Evolutionary conservation across 2,329 filamentous ascomycete species (phyloP).

Genomic region (Fusarium cicatricum): DNA sequence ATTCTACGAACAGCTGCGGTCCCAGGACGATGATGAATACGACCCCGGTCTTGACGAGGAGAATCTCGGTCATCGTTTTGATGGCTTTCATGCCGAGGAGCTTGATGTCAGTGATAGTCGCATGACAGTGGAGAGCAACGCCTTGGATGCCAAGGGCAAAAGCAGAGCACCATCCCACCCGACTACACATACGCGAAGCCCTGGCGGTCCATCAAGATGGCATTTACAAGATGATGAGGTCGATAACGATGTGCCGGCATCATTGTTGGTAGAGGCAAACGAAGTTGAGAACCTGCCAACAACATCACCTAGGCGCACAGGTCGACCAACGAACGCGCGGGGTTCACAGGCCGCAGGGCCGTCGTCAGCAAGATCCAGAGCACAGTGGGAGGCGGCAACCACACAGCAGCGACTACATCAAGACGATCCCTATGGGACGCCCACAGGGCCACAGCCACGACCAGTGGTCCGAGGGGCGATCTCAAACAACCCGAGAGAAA

Average conservation of each 20-base stretch:
- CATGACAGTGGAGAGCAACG: constrained; percentile 52
- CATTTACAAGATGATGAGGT: constrained; percentile 56
- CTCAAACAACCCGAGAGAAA: constrained; percentile 63
- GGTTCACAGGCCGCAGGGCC: constrained; percentile 46
- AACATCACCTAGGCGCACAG: constrained; percentile 30
- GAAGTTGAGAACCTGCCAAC: constrained; percentile 36
- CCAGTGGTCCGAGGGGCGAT: constrained; percentile 42
- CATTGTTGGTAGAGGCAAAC: constrained; percentile 66
- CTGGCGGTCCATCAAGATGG: constrained; percentile 36
- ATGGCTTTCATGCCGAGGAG: constrained; percentile 58
- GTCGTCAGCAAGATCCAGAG: constrained; percentile 54
- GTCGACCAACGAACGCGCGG: constrained; percentile 11
- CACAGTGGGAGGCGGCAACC: constrained; percentile 64
- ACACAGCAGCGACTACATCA: constrained; percentile 60
- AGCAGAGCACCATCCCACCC: constrained; percentile 12
- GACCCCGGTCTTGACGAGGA: constrained; percentile 59
- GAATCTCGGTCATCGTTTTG: constrained; percentile 61
- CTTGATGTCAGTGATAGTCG: constrained; percentile 57
- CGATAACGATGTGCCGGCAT: constrained; percentile 70
- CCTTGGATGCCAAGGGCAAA: constrained; percentile 34
- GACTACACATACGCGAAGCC: constrained; percentile 23
- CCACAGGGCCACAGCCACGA: constrained; percentile 37
- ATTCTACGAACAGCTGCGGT: constrained; percentile 60
- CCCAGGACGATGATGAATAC: constrained; percentile 51
- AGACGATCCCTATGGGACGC: constrained; percentile 43